Percentiles rank a stretch among this genome's conserved stretches.
Evolutionary conservation across 371 early-diverging fungal genomes (phyloP).

Genomic region (Mucor plumbeus): DNA sequence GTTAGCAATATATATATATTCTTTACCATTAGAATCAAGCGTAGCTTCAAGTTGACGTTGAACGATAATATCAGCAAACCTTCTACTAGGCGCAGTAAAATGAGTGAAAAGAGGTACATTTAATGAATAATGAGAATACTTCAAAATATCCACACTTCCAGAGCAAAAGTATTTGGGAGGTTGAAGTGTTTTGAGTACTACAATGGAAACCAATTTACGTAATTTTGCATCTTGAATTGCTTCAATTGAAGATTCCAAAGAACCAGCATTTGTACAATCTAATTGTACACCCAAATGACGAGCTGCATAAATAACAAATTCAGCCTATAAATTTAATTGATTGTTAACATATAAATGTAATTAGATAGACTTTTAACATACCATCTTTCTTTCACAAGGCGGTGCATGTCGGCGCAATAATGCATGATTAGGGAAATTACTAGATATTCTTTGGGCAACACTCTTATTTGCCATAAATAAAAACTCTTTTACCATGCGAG

Average conservation of each 20-base stretch:
- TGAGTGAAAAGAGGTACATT: slow-evolving; percentile 85
- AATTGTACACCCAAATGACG: slow-evolving; percentile 56
- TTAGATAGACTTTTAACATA: slow-evolving; percentile 26
- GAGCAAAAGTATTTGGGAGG: slow-evolving; percentile 90
- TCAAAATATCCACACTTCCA: slow-evolving; percentile 69
- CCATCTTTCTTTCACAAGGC: slow-evolving; percentile 66
- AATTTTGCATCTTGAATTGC: slow-evolving; percentile 57
- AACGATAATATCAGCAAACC: slow-evolving; percentile 95
- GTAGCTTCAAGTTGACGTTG: slow-evolving; percentile 75
- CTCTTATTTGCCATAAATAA: slow-evolving; percentile 93
- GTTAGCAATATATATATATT: background rate
- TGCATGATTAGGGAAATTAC: slow-evolving; percentile 84
- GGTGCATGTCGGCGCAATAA: slow-evolving; percentile 82
- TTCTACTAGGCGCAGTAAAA: slow-evolving; percentile 92
- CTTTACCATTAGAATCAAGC: slow-evolving; percentile 24
- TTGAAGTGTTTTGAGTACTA: slow-evolving; percentile 78
- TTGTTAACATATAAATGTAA: too few species aligned
- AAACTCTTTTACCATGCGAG: slow-evolving; percentile 93
- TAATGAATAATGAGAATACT: slow-evolving; percentile 78
- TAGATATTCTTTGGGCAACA: slow-evolving; percentile 87
- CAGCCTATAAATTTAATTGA: slow-evolving; percentile 24
- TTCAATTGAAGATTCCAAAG: slow-evolving; percentile 71
- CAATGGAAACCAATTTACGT: slow-evolving; percentile 60
- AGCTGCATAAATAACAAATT: slow-evolving; percentile 49
- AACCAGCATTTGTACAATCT: slow-evolving; percentile 52